Percentiles rank a stretch among this genome's conserved stretches.
These are phyloP conservation scores for Trichoderma virens DNA, from an alignment of 495 filamentous ascomycete species.

Conservation along the genomic window DNA sequence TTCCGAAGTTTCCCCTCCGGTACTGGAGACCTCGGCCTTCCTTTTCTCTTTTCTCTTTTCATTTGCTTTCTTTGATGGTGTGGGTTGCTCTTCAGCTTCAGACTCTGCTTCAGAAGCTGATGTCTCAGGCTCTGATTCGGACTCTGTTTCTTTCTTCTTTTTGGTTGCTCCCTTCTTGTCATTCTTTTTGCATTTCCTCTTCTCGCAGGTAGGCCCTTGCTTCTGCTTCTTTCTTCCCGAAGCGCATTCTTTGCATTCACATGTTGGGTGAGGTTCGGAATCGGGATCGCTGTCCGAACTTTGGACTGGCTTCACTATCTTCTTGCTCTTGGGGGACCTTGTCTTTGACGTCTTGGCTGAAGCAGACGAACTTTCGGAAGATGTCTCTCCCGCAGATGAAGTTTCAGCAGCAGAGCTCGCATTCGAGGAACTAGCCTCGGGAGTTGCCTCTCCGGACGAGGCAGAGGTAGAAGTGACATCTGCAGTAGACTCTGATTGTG, in stretches of 20 bases:
- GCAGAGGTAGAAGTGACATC: not conserved
- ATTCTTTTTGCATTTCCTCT: constrained; percentile 14
- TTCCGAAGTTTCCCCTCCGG: not conserved
- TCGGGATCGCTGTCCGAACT: constrained; percentile 2
- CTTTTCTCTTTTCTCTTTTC: not conserved
- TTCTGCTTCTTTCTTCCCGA: constrained; percentile 15
- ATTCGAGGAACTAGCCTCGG: not conserved
- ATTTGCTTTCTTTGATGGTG: not conserved
- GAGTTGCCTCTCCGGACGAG: constrained; percentile 6
- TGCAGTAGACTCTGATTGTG: constrained; percentile 6
- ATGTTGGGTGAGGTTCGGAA: constrained; percentile 17
- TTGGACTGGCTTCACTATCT: not conserved
- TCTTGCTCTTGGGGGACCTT: constrained; percentile 13
- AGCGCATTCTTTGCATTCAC: constrained; percentile 21
- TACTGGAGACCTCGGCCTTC: not conserved
- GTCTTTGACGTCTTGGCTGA: not conserved
- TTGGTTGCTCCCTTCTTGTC: constrained; percentile 10
- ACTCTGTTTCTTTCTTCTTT: not conserved
- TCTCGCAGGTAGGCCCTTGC: constrained; percentile 13
- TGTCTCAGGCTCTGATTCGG: not conserved
- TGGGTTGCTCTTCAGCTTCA: not conserved
- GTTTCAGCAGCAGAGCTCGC: not conserved
- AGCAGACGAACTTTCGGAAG: constrained; percentile 3
- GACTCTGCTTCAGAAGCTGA: not conserved
- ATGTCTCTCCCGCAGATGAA: constrained; percentile 1